Base-by-base conservation (phyloP, 2,329 filamentous ascomycete species). In the Fusarium burgessii region DNA sequence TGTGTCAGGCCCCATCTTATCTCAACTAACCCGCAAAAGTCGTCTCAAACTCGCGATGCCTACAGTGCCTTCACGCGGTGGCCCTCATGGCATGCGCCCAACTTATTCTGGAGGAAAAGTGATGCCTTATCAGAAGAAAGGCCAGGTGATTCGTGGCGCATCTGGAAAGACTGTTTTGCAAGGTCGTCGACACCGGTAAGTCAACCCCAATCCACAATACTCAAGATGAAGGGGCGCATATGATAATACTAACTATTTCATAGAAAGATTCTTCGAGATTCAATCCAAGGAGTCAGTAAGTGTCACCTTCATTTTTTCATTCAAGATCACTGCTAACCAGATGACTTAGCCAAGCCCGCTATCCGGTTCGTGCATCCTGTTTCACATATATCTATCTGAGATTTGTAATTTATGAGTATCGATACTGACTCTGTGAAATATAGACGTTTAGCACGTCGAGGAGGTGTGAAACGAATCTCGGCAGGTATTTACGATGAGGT, bases 381-480 rank as follows among this genome's bases (percentile, higher is more conserved):
- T 38, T 27, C n/a, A 43, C 29, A 27, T 35, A 20, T n/a, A 17
- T 23, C 7, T 36, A 7, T 15, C n/a, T 25, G 20, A 49, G 20
- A 20, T n/a, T 14, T 25, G 20, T 40, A n/a, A 20, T 23, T 14
- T 7, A 11, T 14, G 10, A 15, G 43, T 18, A 25, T 20, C 27
- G 15, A 61, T 46, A 41, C 70, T 75, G 35, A 75, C 42, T 6
- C 4, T 33, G 27, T 25, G n/a, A 29, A 20, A 17, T 14, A 23
- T 62, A 90, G 92, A 71, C 90, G 92, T 42, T 80, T 95, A 1
- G 93, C 93, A 2, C 88, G 93, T 9, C 89, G 93, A 10, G 93
- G 92, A 3, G 93, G 93, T 0, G 90, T 95, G 1, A 94, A 94
- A 77, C 84, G 92, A 0, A 93, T 95, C 12, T 91, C 90, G 0